These are phyloP conservation scores for Diplodia intermedia DNA, from an alignment of 2,329 filamentous ascomycete genomes.

Conservation along the genomic window DNA sequence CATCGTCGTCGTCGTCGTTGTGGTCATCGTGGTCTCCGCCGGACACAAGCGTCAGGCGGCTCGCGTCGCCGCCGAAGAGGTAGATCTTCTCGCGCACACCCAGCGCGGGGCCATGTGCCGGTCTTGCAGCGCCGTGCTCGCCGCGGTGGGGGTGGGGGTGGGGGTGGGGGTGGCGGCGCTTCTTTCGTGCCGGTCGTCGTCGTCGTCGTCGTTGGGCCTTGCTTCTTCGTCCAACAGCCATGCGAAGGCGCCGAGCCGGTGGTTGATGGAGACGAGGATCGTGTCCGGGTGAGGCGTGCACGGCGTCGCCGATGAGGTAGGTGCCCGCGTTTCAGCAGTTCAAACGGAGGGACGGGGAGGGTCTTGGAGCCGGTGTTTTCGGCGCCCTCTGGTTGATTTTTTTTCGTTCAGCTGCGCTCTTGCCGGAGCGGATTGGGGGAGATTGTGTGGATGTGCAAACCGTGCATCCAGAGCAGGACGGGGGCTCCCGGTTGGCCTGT, in stretches of 20 bases:
- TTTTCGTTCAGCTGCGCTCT: too few relatives aligned
- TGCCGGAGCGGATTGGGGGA: too few relatives aligned
- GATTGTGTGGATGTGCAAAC: conserved; percentile 34
- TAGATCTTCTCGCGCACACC: conserved; percentile 61
- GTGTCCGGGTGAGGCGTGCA: conserved; percentile 44
- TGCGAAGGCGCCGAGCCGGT: conserved; percentile 58
- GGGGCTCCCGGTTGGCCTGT: conserved; percentile 42
- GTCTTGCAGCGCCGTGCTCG: conserved; percentile 59
- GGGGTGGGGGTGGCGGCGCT: too few relatives aligned
- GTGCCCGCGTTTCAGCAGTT: conserved; percentile 49
- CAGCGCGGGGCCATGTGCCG: conserved; percentile 61
- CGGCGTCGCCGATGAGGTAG: conserved; percentile 45
- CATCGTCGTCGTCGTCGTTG: neutral
- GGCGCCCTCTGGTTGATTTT: too few relatives aligned
- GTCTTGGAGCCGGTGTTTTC: conserved; percentile 46
- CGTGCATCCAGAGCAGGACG: conserved; percentile 55
- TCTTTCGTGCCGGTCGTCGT: too few relatives aligned
- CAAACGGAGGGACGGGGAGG: conserved; percentile 43
- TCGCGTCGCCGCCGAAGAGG: conserved; percentile 60
- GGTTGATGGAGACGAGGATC: conserved; percentile 58
- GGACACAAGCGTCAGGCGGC: conserved; percentile 53
- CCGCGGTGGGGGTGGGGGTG: conserved; percentile 34
- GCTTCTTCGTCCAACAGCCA: conserved; percentile 50
- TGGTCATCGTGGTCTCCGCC: neutral
- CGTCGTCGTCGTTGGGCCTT: too few relatives aligned